phyloP scores from a whole-genome alignment of 2,329 filamentous ascomycete species.

The Fusarium oligoseptatum region DNA sequence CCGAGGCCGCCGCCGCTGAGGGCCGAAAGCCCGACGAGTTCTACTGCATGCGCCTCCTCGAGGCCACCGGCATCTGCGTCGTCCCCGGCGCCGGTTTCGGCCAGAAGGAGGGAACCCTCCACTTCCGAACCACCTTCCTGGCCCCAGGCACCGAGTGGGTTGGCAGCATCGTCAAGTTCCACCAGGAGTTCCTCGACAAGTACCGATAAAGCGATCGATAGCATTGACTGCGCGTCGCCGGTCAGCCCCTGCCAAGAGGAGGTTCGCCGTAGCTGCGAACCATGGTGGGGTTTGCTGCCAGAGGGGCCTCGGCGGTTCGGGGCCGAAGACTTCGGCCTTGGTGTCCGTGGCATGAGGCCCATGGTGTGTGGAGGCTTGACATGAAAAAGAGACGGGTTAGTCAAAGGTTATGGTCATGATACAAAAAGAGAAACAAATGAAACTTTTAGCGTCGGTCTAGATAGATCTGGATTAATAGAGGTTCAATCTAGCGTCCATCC shows the following conservation, averaged over 20 bases:
- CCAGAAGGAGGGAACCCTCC: conserved; percentile 89
- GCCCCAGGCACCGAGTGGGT: conserved; percentile 98
- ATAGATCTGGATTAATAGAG: conserved; percentile 32
- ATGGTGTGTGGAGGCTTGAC: conserved; percentile 13
- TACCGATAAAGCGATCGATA: conserved; percentile 62
- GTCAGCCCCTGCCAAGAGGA: neutral
- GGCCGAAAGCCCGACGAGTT: conserved; percentile 88
- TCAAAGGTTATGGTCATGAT: neutral
- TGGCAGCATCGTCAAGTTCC: conserved; percentile 87
- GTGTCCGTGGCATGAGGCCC: conserved; percentile 7
- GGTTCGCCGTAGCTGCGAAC: conserved; percentile 10
- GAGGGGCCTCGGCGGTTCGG: conserved; percentile 20
- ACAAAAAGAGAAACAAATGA: conserved; percentile 11
- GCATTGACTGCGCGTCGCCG: neutral
- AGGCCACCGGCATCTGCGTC: conserved; percentile 94
- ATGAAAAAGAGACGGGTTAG: conserved; percentile 3
- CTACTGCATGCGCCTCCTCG: conserved; percentile 91
- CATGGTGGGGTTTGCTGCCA: conserved; percentile 12
- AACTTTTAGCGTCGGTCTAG: conserved; percentile 32
- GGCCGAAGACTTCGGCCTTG: conserved; percentile 16
- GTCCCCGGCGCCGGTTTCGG: conserved; percentile 95
- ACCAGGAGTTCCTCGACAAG: conserved; percentile 90
- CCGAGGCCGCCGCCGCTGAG: conserved; percentile 80
- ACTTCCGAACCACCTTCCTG: conserved; percentile 97
- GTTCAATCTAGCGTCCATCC: conserved; percentile 35